phyloP scores from a whole-genome alignment of 2,329 filamentous ascomycete species.

The Scedosporium apiospermum region DNA sequence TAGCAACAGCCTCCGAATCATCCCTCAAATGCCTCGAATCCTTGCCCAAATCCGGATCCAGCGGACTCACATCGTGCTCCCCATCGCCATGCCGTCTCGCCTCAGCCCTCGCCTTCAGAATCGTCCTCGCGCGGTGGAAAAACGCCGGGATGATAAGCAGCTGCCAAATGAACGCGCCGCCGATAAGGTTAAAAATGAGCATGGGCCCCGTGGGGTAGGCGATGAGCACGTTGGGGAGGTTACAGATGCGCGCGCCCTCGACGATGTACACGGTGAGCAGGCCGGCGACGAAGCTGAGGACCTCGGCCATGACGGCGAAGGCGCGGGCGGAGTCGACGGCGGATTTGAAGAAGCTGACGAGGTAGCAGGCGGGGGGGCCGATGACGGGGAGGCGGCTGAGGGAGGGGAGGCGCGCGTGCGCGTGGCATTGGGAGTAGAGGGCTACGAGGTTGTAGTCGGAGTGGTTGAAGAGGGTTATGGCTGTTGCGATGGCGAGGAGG shows the following conservation, averaged over 20 bases:
- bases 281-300: slow-evolving; percentile 34
- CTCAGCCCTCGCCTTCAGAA: slow-evolving; percentile 18
- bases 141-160: slow-evolving; percentile 41
- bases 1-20: slow-evolving; percentile 46
- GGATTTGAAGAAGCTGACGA: slow-evolving; percentile 38
- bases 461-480: slow-evolving; percentile 30
- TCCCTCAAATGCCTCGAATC: slow-evolving; percentile 27
- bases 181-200: slow-evolving; percentile 38
- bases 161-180: slow-evolving; percentile 42
- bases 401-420: slow-evolving; percentile 32
- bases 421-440: slow-evolving; percentile 44
- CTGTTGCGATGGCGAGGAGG: slow-evolving; percentile 33
- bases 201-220: slow-evolving; percentile 29
- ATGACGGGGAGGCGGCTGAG: slow-evolving; percentile 35
- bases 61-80: slow-evolving; percentile 10
- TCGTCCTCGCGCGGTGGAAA: slow-evolving; percentile 28
- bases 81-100: slow-evolving; percentile 11
- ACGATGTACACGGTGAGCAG: slow-evolving; percentile 39
- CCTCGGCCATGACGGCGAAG: slow-evolving; percentile 27
- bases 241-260: slow-evolving; percentile 36
- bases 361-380: slow-evolving; percentile 37
- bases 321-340: slow-evolving; percentile 31
- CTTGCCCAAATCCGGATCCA: slow-evolving; percentile 19
- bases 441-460: slow-evolving; percentile 41
- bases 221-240: slow-evolving; percentile 24